Percentiles rank a stretch among this genome's conserved stretches.
phyloP scores from a whole-genome alignment of 2,329 filamentous ascomycete genomes.

The Colletotrichum falcatum region DNA sequence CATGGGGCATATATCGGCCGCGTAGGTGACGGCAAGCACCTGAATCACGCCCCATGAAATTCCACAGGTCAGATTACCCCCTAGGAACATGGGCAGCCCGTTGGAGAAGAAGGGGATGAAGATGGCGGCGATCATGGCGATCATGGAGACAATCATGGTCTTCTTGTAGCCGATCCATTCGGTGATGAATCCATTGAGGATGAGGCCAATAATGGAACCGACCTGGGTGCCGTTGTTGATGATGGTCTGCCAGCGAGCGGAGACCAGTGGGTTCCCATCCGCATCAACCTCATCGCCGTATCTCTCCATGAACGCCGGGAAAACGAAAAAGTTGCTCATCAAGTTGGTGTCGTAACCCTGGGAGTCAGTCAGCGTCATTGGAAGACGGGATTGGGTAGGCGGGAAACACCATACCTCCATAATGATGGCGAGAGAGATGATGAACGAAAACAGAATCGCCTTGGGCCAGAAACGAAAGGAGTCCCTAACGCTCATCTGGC shows the following conservation, averaged over 20 bases:
- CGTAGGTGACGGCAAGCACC: constrained; percentile 53
- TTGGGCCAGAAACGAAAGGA: constrained; percentile 44
- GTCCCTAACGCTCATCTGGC: constrained; percentile 42
- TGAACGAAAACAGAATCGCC: constrained; percentile 42
- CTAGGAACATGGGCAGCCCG: constrained; percentile 53
- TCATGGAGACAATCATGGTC: constrained; percentile 57
- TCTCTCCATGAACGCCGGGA: constrained; percentile 49
- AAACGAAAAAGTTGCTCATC: constrained; percentile 53
- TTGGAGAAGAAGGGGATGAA: constrained; percentile 61
- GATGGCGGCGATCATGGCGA: constrained; percentile 55
- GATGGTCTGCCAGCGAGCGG: constrained; percentile 63
- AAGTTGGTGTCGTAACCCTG: constrained; percentile 54
- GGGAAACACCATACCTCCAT: constrained; percentile 43
- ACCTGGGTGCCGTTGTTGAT: constrained; percentile 58
- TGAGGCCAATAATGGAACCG: constrained; percentile 62
- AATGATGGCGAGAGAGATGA: constrained; percentile 46
- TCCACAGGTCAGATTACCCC: constrained; percentile 53
- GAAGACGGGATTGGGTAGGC: not conserved
- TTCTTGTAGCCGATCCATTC: constrained; percentile 57
- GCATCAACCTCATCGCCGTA: constrained; percentile 54
- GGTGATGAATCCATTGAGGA: constrained; percentile 60
- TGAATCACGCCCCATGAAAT: constrained; percentile 52
- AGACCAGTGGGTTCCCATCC: constrained; percentile 58
- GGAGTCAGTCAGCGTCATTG: not conserved
- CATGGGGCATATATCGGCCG: constrained; percentile 52